Evolutionary conservation across 441 rosid genomes (phyloP).

Genomic region (Lepidium campestre): DNA sequence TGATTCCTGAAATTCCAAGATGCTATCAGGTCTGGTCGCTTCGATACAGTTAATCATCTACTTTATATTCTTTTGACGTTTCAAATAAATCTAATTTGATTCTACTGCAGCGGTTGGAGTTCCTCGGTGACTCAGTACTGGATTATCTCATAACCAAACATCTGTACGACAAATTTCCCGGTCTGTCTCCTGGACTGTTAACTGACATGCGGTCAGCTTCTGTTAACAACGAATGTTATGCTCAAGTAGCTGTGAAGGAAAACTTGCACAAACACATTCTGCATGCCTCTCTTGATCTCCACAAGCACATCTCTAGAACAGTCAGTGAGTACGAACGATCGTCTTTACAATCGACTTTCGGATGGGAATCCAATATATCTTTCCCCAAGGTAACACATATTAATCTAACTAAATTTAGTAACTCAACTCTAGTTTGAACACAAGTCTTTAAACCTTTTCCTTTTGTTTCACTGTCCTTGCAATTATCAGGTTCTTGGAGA

Average conservation of each 20-base stretch:
- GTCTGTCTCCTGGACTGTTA: slow-evolving; percentile 63
- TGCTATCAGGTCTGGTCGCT: slow-evolving; percentile 70
- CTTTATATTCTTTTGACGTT: background rate
- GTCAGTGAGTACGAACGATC: slow-evolving; percentile 30
- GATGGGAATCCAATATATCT: slow-evolving; percentile 72
- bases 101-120: slow-evolving; percentile 71
- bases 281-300: slow-evolving; percentile 62
- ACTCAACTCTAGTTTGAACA: background rate
- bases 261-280: slow-evolving; percentile 66
- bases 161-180: slow-evolving; percentile 49
- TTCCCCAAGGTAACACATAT: slow-evolving; percentile 64
- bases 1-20: slow-evolving; percentile 81
- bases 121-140: slow-evolving; percentile 84
- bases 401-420: background rate
- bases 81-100: background rate
- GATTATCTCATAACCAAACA: slow-evolving; percentile 71
- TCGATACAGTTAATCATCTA: background rate
- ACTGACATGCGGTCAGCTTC: slow-evolving; percentile 94
- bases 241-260: slow-evolving; percentile 47
- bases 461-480: background rate
- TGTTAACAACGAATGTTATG: slow-evolving; percentile 85
- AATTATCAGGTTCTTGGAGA: slow-evolving; percentile 80
- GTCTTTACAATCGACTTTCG: slow-evolving; percentile 42
- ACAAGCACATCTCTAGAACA: slow-evolving; percentile 40
- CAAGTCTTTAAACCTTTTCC: background rate